A percentile compares a stretch with the other conserved stretches of the same genome.
Evolutionary conservation across 208 protist species (phyloP).

Genomic region (Crithidia fasciculata): DNA sequence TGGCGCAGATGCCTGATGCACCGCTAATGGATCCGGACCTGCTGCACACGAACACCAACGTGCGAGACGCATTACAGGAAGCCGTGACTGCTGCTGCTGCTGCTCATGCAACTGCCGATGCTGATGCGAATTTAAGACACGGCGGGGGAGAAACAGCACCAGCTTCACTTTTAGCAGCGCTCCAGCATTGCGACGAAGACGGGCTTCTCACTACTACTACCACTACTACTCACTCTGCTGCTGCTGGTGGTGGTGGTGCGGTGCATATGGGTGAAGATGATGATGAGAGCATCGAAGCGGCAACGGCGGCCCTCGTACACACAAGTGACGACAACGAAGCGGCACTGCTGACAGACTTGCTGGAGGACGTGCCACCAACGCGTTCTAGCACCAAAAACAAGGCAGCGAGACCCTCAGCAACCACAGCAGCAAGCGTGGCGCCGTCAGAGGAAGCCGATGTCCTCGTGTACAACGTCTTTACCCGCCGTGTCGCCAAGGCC

Average conservation of each 20-base stretch:
- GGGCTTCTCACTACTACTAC: too few species aligned
- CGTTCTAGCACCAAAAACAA: not conserved
- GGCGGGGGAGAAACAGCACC: too few species aligned
- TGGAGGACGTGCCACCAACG: constrained; percentile 20
- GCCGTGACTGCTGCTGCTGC: not conserved
- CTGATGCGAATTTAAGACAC: too few species aligned
- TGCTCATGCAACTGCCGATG: too few species aligned
- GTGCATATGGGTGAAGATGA: not conserved
- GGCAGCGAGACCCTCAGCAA: too few species aligned
- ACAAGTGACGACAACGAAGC: constrained; percentile 7
- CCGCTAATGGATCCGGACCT: constrained; percentile 50
- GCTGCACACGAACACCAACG: constrained; percentile 16
- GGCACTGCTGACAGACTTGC: constrained; percentile 21
- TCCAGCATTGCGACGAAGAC: too few species aligned
- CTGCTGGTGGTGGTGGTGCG: too few species aligned
- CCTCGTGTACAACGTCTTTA: constrained; percentile 88
- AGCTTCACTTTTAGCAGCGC: too few species aligned
- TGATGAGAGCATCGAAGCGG: not conserved
- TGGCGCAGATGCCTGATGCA: constrained; percentile 39
- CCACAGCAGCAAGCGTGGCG: too few species aligned
- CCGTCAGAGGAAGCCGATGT: constrained; percentile 9
- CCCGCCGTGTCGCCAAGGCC: constrained; percentile 64
- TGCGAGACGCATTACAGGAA: not conserved
- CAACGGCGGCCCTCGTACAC: not conserved
- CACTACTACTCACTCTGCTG: too few species aligned